Conservation (phyloP, 2,329 filamentous ascomycete genomes). For the Clonostachys byssicola region DNA sequence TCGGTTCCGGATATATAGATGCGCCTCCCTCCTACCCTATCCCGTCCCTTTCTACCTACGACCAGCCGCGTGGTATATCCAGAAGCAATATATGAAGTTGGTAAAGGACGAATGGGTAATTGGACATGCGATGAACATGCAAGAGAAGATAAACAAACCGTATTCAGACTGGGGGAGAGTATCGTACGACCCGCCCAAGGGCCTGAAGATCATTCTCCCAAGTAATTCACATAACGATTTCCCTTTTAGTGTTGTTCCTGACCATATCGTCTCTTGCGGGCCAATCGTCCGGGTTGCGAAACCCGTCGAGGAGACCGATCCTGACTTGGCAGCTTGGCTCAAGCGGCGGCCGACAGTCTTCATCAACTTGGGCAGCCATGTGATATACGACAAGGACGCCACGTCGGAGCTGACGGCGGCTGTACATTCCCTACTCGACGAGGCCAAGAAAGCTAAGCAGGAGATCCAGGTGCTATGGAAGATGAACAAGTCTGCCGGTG, state of each 20-base stretch:
- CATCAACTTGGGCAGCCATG: constrained; percentile 41
- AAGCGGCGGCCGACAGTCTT: constrained; percentile 32
- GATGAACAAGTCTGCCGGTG: constrained; percentile 7
- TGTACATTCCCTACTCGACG: constrained; percentile 11
- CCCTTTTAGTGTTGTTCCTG: constrained; percentile 8
- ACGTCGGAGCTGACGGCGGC: constrained; percentile 30
- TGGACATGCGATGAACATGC: too few relatives aligned
- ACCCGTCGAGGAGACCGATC: constrained; percentile 26
- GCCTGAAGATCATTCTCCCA: too few relatives aligned
- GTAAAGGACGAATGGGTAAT: too few relatives aligned
- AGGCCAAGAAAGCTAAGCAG: background rate
- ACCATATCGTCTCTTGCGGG: constrained; percentile 27
- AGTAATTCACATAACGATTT: too few relatives aligned
- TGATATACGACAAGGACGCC: constrained; percentile 19
- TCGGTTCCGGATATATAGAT: too few relatives aligned
- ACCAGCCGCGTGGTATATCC: too few relatives aligned
- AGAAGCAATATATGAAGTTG: too few relatives aligned
- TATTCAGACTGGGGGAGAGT: too few relatives aligned
- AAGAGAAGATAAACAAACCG: too few relatives aligned
- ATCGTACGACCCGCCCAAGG: too few relatives aligned
- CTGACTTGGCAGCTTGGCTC: constrained; percentile 37
- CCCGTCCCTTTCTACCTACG: too few relatives aligned
- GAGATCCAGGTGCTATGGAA: constrained; percentile 26
- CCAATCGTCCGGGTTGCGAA: constrained; percentile 33
- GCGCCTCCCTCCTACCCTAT: too few relatives aligned